phyloP scores from a whole-genome alignment of 495 filamentous ascomycete genomes.

The Penicillium egyptiacum region DNA sequence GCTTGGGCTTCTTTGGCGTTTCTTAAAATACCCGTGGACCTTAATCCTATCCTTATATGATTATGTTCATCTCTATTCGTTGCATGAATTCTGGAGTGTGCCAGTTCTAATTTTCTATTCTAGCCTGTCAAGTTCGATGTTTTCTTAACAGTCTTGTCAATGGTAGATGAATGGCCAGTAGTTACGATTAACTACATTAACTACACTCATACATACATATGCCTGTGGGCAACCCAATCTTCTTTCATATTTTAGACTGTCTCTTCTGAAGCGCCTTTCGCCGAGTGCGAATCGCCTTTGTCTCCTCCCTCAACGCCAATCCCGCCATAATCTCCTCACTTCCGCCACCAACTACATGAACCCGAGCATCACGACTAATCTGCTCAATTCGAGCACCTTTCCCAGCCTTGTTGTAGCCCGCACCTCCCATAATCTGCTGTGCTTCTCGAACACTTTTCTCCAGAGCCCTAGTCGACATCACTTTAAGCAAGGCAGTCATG shows the following conservation, averaged over 20 bases:
- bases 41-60: background rate
- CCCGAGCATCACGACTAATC: conserved; percentile 56
- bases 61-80: background rate
- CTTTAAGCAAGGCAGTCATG: conserved; percentile 52
- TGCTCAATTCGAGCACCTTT: conserved; percentile 55
- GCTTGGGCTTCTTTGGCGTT: background rate
- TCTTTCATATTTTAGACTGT: conserved; percentile 32
- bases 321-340: conserved; percentile 59
- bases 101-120: too few relatives aligned
- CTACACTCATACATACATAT: too few relatives aligned
- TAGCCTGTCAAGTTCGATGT: too few relatives aligned
- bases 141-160: too few relatives aligned
- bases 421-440: conserved; percentile 61
- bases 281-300: conserved; percentile 38
- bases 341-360: conserved; percentile 59
- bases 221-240: too few relatives aligned
- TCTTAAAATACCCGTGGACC: background rate
- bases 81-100: too few relatives aligned
- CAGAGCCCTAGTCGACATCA: conserved; percentile 53
- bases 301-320: conserved; percentile 49
- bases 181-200: too few relatives aligned
- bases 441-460: conserved; percentile 60
- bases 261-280: conserved; percentile 34
- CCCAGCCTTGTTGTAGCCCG: conserved; percentile 54
- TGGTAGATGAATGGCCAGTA: too few relatives aligned